A percentile compares a stretch with the other conserved stretches of the same genome.
phyloP scores from a whole-genome alignment of 495 filamentous ascomycete species.

The Chaetomium cochliodes region DNA sequence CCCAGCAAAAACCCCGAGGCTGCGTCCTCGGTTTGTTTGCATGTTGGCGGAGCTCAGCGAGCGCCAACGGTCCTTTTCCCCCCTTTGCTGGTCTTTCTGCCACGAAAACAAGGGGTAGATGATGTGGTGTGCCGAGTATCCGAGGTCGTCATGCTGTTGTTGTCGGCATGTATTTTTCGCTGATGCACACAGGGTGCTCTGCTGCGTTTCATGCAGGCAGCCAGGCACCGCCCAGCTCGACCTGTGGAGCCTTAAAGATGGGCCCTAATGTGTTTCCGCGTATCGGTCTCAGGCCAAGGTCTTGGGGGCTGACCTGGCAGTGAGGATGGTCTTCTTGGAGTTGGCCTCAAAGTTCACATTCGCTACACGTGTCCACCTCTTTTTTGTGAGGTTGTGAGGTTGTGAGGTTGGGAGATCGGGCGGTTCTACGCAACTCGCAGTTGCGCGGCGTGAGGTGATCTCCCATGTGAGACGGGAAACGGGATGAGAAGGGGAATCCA shows the following conservation, averaged over 20 bases:
- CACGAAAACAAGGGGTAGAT: background rate
- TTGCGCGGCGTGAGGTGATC: background rate
- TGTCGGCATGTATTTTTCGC: background rate
- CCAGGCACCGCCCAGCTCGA: background rate
- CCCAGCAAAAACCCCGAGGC: background rate
- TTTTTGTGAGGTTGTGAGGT: background rate
- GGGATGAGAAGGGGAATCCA: conserved; percentile 4
- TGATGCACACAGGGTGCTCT: background rate
- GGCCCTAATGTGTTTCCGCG: background rate
- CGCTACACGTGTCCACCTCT: background rate
- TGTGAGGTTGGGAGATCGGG: no score
- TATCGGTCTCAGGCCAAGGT: background rate
- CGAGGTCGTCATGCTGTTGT: conserved; percentile 5
- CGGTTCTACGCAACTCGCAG: no score
- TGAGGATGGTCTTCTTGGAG: no score
- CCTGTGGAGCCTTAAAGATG: background rate
- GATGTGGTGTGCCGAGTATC: conserved; percentile 9
- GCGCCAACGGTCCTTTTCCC: background rate
- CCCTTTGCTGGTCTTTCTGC: background rate
- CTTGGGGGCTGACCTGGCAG: no score
- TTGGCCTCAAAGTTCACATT: no score
- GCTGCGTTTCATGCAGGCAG: background rate
- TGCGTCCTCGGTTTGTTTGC: background rate
- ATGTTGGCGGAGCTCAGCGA: background rate
- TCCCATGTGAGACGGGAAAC: background rate